phyloP scores from a whole-genome alignment of 306 rosid genomes.

The Chamaecrista fasciculata region DNA sequence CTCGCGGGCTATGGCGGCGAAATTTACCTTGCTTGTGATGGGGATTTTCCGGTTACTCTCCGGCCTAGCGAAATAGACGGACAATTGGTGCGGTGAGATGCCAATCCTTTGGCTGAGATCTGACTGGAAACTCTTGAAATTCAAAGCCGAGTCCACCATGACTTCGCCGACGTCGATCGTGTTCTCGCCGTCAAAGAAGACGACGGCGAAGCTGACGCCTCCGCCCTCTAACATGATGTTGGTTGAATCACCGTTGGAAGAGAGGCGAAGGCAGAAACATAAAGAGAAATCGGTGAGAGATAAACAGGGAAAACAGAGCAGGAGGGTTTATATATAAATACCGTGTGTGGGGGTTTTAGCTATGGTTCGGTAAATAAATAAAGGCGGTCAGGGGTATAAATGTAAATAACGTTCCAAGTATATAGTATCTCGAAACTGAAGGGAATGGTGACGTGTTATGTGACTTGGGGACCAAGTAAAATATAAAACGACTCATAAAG shows the following conservation, averaged over 20 bases:
- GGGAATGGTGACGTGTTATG: neutral
- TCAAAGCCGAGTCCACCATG: slow-evolving; percentile 35
- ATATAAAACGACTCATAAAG: neutral
- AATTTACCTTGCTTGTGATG: slow-evolving; percentile 54
- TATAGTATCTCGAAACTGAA: neutral
- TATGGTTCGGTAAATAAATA: neutral
- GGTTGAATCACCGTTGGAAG: neutral
- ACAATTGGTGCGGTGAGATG: slow-evolving; percentile 52
- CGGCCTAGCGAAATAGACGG: slow-evolving; percentile 39
- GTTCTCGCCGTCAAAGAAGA: slow-evolving; percentile 50
- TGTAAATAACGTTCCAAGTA: neutral
- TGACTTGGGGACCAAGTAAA: slow-evolving; percentile 42
- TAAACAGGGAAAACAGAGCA: slow-evolving; percentile 2
- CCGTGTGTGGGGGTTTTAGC: slow-evolving; percentile 11
- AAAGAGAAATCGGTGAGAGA: no score
- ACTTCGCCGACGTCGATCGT: slow-evolving; percentile 47
- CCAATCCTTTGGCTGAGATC: slow-evolving; percentile 53
- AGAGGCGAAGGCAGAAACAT: neutral
- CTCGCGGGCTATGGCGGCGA: slow-evolving; percentile 39
- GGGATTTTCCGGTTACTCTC: slow-evolving; percentile 46
- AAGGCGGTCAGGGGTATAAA: slow-evolving; percentile 28
- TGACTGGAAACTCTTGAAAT: slow-evolving; percentile 47
- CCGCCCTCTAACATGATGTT: slow-evolving; percentile 38
- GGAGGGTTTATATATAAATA: slow-evolving; percentile 12
- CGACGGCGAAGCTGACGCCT: slow-evolving; percentile 44